These are phyloP conservation scores for Cyclotella cryptica DNA, from an alignment of 108 stramenopile species.

Conservation along the genomic window DNA sequence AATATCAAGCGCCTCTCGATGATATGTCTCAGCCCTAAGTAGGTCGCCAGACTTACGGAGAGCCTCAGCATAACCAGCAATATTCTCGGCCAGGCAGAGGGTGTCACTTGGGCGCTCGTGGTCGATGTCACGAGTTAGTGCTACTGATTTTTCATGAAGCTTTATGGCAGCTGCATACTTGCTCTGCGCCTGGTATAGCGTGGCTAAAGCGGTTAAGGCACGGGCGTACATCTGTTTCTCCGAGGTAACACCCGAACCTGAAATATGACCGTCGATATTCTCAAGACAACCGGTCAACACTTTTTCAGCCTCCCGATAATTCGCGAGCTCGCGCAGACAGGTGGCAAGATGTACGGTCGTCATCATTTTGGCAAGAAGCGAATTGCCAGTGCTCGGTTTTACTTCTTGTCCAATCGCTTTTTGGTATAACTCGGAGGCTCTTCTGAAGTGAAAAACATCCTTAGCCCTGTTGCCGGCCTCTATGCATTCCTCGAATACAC, in stretches of 20 bases:
- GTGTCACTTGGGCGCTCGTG: constrained; percentile 36
- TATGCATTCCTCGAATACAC: too few relatives aligned
- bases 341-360: constrained; percentile 53
- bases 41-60: constrained; percentile 53
- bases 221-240: constrained; percentile 49
- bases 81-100: constrained; percentile 51
- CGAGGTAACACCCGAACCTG: constrained; percentile 8
- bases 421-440: too few relatives aligned
- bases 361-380: constrained; percentile 22
- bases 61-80: constrained; percentile 59
- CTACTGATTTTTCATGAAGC: constrained; percentile 51
- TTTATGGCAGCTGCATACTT: constrained; percentile 47
- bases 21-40: constrained; percentile 47
- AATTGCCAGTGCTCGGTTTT: too few relatives aligned
- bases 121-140: constrained; percentile 55
- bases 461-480: too few relatives aligned
- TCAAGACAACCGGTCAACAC: constrained; percentile 48
- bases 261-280: constrained; percentile 27
- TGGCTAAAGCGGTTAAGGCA: constrained; percentile 46
- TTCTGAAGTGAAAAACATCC: too few relatives aligned
- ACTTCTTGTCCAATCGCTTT: too few relatives aligned
- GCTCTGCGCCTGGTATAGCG: constrained; percentile 51
- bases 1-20: constrained; percentile 51
- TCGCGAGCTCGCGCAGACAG: constrained; percentile 53
- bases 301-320: constrained; percentile 54